Base-by-base conservation (phyloP, 768 basidiomycete genomes). In the Termitomyces sp. region DNA sequence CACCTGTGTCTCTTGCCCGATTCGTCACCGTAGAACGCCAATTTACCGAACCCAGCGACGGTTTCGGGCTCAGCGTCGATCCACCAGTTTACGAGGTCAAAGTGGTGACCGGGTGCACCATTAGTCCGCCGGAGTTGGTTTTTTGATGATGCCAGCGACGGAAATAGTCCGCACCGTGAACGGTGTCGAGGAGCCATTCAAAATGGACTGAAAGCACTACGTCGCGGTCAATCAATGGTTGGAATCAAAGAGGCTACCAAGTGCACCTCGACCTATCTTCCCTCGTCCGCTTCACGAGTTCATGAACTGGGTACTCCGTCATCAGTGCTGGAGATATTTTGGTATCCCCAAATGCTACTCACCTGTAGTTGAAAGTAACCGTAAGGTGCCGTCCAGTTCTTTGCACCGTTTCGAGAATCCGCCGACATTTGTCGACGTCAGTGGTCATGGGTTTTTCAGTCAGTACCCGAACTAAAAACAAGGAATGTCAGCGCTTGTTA, bases 381-480 rank as follows among this genome's bases (percentile, higher is more conserved):
- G 73, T 76, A 19, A 77, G 51, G 59, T 75, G 75, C 35, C 67
- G 66, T 0, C 75, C 75, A 0, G 75, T 79, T 53, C 74, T 67
- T 58, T 77, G 63, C 8, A 78, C 77, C 1, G 79, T 73, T 35
- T 77, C 73, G 19, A 80, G 63, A 52, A 82, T 81, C 5, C 66
- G 62, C 25, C 76, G 70, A 60, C 76, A 79, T 60, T 80, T 81
- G 41, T 74, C 76, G 29, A 74, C 70, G 58, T 78, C 75, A 19
- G 79, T 81, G 2, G 79, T 80, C 78, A 81, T 80, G 0, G 80
- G 80, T 63, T 81, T 81, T 64, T 82, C 80, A n/a, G 80, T 79
- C 53, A 82, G 61, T 7, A 81, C 80, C 16, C 73, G 71, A 17
- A 82, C 76, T 76, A 9, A 50, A 29, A 1, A 17, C 42, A 7